phyloP scores from a whole-genome alignment of 1,139 yeast species.

The Saccharomyces uvarum region DNA sequence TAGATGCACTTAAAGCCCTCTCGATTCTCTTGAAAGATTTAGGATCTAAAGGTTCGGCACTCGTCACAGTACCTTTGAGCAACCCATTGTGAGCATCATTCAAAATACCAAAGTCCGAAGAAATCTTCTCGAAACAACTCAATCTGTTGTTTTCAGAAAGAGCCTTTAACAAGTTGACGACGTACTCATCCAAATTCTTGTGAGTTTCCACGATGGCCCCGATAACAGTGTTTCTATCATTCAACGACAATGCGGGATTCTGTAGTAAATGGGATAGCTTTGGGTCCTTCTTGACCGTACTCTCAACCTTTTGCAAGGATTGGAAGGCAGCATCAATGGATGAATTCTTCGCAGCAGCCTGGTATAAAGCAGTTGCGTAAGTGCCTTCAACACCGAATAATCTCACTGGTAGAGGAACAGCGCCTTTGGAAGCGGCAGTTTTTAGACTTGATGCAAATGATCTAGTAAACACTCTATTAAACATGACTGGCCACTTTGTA shows the following conservation, averaged over 20 bases:
- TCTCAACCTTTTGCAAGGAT: conserved; percentile 54
- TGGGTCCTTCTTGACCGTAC: conserved; percentile 53
- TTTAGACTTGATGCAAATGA: conserved; percentile 46
- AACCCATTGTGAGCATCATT: conserved; percentile 87
- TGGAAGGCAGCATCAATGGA: conserved; percentile 65
- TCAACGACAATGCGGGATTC: conserved; percentile 78
- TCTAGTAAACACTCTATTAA: conserved; percentile 63
- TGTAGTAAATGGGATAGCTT: conserved; percentile 54
- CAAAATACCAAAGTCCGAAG: conserved; percentile 65
- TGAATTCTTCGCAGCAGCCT: conserved; percentile 83
- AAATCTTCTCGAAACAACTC: conserved; percentile 55
- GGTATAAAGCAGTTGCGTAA: conserved; percentile 89
- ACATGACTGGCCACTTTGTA: conserved; percentile 34
- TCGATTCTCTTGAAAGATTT: conserved; percentile 75
- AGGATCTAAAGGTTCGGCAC: conserved; percentile 78
- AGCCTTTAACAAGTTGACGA: conserved; percentile 72
- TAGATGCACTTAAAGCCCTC: conserved; percentile 67
- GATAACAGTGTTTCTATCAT: conserved; percentile 69
- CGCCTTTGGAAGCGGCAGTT: conserved; percentile 39
- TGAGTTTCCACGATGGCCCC: conserved; percentile 45
- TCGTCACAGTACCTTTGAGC: conserved; percentile 88
- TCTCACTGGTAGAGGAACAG: conserved; percentile 78
- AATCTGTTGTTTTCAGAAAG: conserved; percentile 95
- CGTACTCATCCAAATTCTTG: conserved; percentile 56
- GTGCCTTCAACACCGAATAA: conserved; percentile 94